These are phyloP conservation scores for Kluyveromyces aestuarii DNA, from an alignment of 805 yeast species.

Conservation along the genomic window DNA sequence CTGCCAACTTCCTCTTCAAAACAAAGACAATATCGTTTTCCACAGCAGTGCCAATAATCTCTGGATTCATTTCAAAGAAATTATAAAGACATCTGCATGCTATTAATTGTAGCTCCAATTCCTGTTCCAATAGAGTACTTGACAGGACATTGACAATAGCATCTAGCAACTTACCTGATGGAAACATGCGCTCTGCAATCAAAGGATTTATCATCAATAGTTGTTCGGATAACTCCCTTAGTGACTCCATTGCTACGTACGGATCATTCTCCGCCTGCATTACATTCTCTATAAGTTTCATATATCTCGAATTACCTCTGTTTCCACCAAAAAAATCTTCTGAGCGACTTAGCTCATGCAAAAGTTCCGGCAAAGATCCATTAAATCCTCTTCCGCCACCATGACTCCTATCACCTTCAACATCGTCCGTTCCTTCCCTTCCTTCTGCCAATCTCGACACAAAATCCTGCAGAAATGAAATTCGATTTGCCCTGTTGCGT, in stretches of 20 bases:
- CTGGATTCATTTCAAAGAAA: slow-evolving; percentile 63
- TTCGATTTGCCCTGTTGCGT: slow-evolving; percentile 3
- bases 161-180: slow-evolving; percentile 46
- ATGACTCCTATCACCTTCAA: slow-evolving; percentile 9
- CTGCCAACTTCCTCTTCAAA: slow-evolving; percentile 55
- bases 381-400: slow-evolving; percentile 3
- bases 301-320: slow-evolving; percentile 15
- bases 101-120: slow-evolving; percentile 71
- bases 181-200: slow-evolving; percentile 53
- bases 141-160: slow-evolving; percentile 49
- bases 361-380: neutral
- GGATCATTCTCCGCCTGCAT: slow-evolving; percentile 39
- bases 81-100: slow-evolving; percentile 81
- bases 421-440: slow-evolving; percentile 17
- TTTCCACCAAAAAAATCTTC: neutral
- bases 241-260: slow-evolving; percentile 50
- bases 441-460: slow-evolving; percentile 18
- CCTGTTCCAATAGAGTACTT: slow-evolving; percentile 48
- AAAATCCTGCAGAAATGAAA: slow-evolving; percentile 19
- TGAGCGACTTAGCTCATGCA: neutral
- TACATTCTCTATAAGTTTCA: slow-evolving; percentile 21
- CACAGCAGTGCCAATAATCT: slow-evolving; percentile 53
- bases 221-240: slow-evolving; percentile 55
- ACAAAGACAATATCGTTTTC: slow-evolving; percentile 57
- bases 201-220: slow-evolving; percentile 60